Evolutionary conservation across 768 basidiomycete species (phyloP).

Genomic region (Tubosaeta sp.): DNA sequence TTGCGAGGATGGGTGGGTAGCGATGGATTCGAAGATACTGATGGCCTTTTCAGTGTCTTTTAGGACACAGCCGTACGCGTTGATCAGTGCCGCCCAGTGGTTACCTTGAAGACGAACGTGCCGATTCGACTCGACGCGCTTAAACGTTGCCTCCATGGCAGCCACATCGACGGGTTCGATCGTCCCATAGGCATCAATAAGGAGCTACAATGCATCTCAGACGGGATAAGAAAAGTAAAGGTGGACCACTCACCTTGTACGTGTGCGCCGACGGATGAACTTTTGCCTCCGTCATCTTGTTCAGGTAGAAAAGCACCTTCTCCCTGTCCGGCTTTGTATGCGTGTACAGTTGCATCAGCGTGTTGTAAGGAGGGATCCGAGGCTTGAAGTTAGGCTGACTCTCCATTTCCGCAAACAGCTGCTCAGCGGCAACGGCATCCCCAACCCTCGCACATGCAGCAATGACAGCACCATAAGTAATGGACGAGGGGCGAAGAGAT

Average conservation of each 20-base stretch:
- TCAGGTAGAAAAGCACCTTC: constrained; percentile 70
- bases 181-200: constrained; percentile 84
- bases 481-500: constrained; percentile 64
- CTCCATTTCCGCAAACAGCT: constrained; percentile 83
- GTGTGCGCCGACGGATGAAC: constrained; percentile 85
- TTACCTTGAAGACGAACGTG: constrained; percentile 39
- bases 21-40: constrained; percentile 71
- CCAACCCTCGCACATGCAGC: constrained; percentile 93
- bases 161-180: constrained; percentile 77
- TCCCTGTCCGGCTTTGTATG: constrained; percentile 84
- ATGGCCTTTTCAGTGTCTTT: constrained; percentile 78
- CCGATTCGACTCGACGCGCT: constrained; percentile 45
- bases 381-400: constrained; percentile 71
- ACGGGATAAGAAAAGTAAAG: neutral
- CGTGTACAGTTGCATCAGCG: constrained; percentile 96
- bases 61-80: constrained; percentile 77
- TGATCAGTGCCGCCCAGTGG: constrained; percentile 84
- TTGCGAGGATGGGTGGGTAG: constrained; percentile 44
- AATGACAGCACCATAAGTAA: constrained; percentile 94
- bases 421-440: constrained; percentile 75
- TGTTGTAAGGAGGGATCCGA: constrained; percentile 93
- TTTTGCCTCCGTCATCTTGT: constrained; percentile 53
- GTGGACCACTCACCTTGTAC: constrained; percentile 65
- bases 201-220: constrained; percentile 45
- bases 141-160: constrained; percentile 70